Base-by-base conservation (phyloP, 2,329 filamentous ascomycete species). In the Akanthomyces dipterigenus region DNA sequence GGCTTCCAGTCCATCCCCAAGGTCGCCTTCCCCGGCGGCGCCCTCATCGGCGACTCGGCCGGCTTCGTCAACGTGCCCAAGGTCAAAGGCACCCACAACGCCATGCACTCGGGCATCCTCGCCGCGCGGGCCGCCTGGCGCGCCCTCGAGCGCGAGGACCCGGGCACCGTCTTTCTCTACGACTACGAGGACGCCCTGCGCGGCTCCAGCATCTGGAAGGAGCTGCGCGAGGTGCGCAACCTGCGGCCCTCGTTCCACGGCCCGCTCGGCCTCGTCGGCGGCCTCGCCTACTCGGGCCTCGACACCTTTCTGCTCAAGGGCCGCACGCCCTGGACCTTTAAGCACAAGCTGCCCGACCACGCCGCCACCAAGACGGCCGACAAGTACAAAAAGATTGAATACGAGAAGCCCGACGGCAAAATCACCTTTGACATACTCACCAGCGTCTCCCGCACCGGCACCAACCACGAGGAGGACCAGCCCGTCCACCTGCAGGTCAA, bases 401-500 rank as follows among this genome's bases (percentile, higher is more conserved):
- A 99, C 71, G 90, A 91, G 60, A 99, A 98, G 79, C 95, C 95
- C 1, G 95, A 99, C 72, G 92, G 92, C 67, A 89, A 96, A 77
- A 88, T 99, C 73, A 91, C 87, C 65, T 99, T 99, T 71, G 95
- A 99, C 73, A 96, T 99, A 66, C 77, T 99, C 71, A 99, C 95
- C 2, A 96, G 90, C 70, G 95, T 99, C 16, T 96, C 89, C 67
- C 87, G 95, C 62, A 98, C 95, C 5, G 95, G 95, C 43, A 99
- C 95, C 36, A 98, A 98, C 77, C 95, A 99, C 76, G 95, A 98
- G 76, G 95, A 99, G 77, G 95, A 99, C 74, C 93, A 99, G 77
- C 95, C 95, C 0, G 92, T 96, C 55, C 95, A 99, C 75, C 79
- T 99, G 69, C 91, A 96, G 75, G 93, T 99, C 67, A 85, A 89